Conservation (phyloP, 768 basidiomycete species). For the Paxillus involutus region DNA sequence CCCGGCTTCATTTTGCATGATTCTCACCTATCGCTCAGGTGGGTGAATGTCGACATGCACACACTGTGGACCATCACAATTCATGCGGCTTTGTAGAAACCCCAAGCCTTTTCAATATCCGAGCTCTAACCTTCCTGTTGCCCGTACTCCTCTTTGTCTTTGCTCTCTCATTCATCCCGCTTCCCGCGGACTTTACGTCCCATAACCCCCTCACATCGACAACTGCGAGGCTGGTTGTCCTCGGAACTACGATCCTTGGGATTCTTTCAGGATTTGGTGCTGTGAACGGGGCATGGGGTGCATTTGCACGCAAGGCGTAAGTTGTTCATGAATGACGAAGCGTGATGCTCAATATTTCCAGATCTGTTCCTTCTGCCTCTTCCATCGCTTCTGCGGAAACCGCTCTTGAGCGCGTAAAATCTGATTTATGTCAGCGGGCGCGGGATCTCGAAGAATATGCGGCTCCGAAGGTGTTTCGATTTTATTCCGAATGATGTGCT, state of each 20-base stretch:
- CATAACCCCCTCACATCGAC: conserved; percentile 46
- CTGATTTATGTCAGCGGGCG: conserved; percentile 46
- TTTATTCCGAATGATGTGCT: neutral
- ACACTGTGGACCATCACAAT: neutral
- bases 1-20: conserved; percentile 61
- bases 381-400: conserved; percentile 53
- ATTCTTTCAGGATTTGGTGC: conserved; percentile 79
- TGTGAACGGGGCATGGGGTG: conserved; percentile 60
- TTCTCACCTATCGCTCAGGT: conserved; percentile 47
- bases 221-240: conserved; percentile 64
- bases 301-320: conserved; percentile 24
- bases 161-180: conserved; percentile 63
- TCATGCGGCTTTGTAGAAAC: conserved; percentile 15
- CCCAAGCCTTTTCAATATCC: conserved; percentile 23
- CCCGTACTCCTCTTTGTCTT: conserved; percentile 58
- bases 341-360: conserved; percentile 10
- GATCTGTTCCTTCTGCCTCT: conserved; percentile 22
- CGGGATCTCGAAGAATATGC: conserved; percentile 25
- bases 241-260: conserved; percentile 81
- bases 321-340: conserved; percentile 17
- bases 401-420: conserved; percentile 57
- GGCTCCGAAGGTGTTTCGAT: conserved; percentile 23
- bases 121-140: conserved; percentile 32
- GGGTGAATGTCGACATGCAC: conserved; percentile 2
- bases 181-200: conserved; percentile 50